Evolutionary conservation across 306 rosid genomes (phyloP).

Genomic region (Corylus heterophylla): DNA sequence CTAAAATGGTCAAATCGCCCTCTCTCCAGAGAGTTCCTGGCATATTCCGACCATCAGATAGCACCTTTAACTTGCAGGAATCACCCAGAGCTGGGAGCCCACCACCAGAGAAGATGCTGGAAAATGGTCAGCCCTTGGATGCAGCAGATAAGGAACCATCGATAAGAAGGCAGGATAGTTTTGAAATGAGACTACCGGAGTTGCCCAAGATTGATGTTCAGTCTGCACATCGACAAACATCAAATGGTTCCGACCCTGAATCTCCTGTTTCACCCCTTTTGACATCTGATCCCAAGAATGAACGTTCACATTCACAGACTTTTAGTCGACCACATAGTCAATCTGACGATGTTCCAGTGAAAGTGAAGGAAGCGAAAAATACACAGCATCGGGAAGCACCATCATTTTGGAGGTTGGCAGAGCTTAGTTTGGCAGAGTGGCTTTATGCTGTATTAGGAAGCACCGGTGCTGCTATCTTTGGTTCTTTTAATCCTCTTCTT

Average conservation of each 20-base stretch:
- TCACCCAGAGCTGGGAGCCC: slow-evolving; percentile 84
- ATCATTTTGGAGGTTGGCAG: slow-evolving; percentile 92
- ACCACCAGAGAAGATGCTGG: slow-evolving; percentile 78
- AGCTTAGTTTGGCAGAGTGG: slow-evolving; percentile 98
- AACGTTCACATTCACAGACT: slow-evolving; percentile 98
- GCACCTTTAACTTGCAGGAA: slow-evolving; percentile 68
- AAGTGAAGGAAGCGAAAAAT: slow-evolving; percentile 49
- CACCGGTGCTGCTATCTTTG: slow-evolving; percentile 96
- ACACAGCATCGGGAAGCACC: slow-evolving; percentile 63
- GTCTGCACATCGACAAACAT: slow-evolving; percentile 58
- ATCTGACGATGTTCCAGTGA: slow-evolving; percentile 65
- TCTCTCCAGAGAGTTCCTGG: slow-evolving; percentile 86
- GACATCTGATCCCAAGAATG: slow-evolving; percentile 95
- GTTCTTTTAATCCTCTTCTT: slow-evolving; percentile 98
- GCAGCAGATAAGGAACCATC: slow-evolving; percentile 79
- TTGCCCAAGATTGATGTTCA: slow-evolving; percentile 95
- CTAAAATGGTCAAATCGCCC: slow-evolving; percentile 91
- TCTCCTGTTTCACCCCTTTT: slow-evolving; percentile 96
- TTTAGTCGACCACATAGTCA: slow-evolving; percentile 92
- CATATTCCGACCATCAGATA: slow-evolving; percentile 63
- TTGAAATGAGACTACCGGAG: slow-evolving; percentile 93
- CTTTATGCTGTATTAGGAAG: slow-evolving; percentile 98
- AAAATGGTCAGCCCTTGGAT: slow-evolving; percentile 81
- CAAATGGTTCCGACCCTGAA: slow-evolving; percentile 95
- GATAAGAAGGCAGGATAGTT: slow-evolving; percentile 92